These are phyloP conservation scores for Tylopilus cervinicoccineus DNA, from an alignment of 768 basidiomycete species.

Conservation along the genomic window DNA sequence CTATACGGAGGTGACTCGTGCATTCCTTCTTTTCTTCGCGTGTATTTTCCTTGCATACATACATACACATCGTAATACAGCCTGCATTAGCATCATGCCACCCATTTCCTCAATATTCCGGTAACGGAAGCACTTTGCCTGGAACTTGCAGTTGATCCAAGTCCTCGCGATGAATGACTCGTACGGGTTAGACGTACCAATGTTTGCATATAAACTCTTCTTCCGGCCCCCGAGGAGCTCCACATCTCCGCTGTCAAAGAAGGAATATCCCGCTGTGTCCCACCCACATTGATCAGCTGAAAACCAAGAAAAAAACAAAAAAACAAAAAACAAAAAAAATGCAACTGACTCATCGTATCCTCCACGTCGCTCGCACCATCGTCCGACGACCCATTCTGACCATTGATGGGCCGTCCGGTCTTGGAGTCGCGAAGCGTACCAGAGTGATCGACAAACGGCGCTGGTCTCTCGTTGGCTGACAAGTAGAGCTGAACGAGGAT, in stretches of 20 bases:
- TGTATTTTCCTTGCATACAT: neutral
- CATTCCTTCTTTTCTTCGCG: neutral
- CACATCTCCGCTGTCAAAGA: constrained; percentile 81
- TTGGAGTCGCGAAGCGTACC: constrained; percentile 73
- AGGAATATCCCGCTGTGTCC: too few species aligned
- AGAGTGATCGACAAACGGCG: constrained; percentile 76
- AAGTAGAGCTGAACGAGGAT: constrained; percentile 76
- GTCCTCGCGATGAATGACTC: neutral
- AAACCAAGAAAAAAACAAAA: too few species aligned
- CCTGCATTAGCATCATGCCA: too few species aligned
- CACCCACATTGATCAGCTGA: constrained; percentile 11
- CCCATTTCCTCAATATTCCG: constrained; percentile 22
- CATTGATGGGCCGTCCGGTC: constrained; percentile 67
- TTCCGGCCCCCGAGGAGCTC: constrained; percentile 59
- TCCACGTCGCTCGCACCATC: constrained; percentile 43
- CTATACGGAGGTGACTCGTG: neutral
- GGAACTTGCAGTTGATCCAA: constrained; percentile 4
- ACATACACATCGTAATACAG: neutral
- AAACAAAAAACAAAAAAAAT: constrained; percentile 1
- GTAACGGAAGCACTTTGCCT: constrained; percentile 35
- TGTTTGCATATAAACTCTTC: constrained; percentile 55
- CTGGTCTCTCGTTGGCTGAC: constrained; percentile 79
- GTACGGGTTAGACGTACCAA: constrained; percentile 47
- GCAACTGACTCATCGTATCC: constrained; percentile 58
- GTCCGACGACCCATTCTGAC: constrained; percentile 34